Base-by-base conservation (phyloP, 768 basidiomycete species). In the Boletus rubescentipes region DNA sequence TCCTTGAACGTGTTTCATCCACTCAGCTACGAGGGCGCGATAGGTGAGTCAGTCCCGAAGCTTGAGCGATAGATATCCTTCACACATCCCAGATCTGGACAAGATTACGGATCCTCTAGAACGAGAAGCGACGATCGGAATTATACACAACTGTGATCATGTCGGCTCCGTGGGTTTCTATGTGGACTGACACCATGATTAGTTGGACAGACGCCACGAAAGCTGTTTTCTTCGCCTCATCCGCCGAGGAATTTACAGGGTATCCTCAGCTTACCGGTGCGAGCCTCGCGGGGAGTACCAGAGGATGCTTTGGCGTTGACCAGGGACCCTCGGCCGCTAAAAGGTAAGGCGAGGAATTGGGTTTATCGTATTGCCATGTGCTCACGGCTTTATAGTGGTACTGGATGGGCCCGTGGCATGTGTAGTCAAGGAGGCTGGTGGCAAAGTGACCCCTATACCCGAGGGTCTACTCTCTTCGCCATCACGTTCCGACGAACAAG, bases 131-230 rank as follows among this genome's bases (percentile, higher is more conserved):
- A 93, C 92, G 8, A 89, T 95, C 18, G 93, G 93, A 2, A 96
- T 95, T 52, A 95, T 97, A 45, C 93, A 96, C 69, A 96, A 96
- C 58, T 98, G 91, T 91, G 61, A 63, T 36, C 80, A 65, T n/a
- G 14, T 31, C 46, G 8, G 41, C 14, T 31, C 18, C 30, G 14
- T 36, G 5, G 21, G 11, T 34, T 37, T 34, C 40, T 20, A 16
- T 43, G 12, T 23, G 31, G 11, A 31, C 49, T 63, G 2, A 59
- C 43, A 10, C 12, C 26, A 29, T 18, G 29, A 44, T 30, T 58
- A 92, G 90, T 97, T 60, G 94, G 94, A 14, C 93, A 96, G 72
- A 96, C 94, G 0, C 94, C 94, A 10, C 79, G 85, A 26, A 93
- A 92, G 64, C 79, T 97, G 9, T 98, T 97, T 70, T 77, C 71